phyloP scores from a whole-genome alignment of 1,284 basidiomycete genomes.

The Cryptococcus deneoformans region DNA sequence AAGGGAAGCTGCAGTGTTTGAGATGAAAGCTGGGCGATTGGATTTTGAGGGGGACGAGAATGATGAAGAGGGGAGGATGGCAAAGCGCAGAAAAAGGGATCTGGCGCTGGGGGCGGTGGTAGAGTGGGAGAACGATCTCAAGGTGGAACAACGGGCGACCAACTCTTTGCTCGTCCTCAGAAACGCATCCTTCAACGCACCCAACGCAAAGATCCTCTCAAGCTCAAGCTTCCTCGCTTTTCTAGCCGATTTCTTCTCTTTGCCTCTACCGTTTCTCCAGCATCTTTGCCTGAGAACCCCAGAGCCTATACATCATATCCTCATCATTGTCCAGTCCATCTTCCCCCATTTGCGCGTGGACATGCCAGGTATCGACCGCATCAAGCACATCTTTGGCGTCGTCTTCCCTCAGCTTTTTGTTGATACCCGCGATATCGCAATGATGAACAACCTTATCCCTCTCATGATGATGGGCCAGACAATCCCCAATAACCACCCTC shows the following conservation, averaged over 20 bases:
- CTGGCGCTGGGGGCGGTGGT: conserved; percentile 27
- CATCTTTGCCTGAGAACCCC: conserved; percentile 27
- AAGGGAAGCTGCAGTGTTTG: conserved; percentile 21
- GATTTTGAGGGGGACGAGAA: background rate
- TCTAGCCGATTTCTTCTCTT: conserved; percentile 31
- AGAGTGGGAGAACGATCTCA: conserved; percentile 28
- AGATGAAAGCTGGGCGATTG: conserved; percentile 1
- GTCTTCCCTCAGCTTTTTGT: conserved; percentile 33
- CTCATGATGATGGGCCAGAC: conserved; percentile 25
- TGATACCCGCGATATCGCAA: conserved; percentile 33
- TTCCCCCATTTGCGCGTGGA: conserved; percentile 15
- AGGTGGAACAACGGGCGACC: conserved; percentile 28
- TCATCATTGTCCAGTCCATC: conserved; percentile 31
- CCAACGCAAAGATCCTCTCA: conserved; percentile 32
- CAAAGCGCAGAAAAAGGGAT: background rate
- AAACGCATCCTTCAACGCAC: conserved; percentile 31
- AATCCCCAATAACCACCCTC: conserved; percentile 21
- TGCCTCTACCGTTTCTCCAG: conserved; percentile 29
- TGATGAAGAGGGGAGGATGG: background rate
- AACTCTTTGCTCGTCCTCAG: conserved; percentile 38
- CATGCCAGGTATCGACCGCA: conserved; percentile 1
- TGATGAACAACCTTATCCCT: conserved; percentile 29
- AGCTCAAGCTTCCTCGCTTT: conserved; percentile 22
- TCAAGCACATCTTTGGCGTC: conserved; percentile 15
- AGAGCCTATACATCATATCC: conserved; percentile 38